Evolutionary conservation across 129 eudicot genomes (phyloP), one percentile per base, ranked within the genome.

Genomic region (Escallonia herrerae): DNA sequence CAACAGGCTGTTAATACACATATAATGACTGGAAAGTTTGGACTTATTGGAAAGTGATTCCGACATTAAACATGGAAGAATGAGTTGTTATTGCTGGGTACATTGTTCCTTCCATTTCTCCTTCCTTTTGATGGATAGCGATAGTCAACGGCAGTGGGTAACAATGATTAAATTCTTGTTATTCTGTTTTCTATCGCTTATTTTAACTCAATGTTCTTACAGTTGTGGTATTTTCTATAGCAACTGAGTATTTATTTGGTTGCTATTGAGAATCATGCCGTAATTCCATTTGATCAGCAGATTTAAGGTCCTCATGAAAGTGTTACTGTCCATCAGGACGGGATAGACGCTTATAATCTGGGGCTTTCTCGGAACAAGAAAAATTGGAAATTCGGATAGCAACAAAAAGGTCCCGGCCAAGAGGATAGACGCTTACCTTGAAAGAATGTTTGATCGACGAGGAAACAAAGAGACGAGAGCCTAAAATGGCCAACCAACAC

Each of bases 41-140:
- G 93, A 83, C 63, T 72, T 79, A 84, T 69, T 80, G 81, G 33
- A 71, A 74, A 66, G 65, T 71, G 52, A 65, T 67, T 83, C 97
- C 90, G 90, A 87, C 96, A 91, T 11, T 47, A 73, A 87, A 80
- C 90, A 87, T 91, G 90, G 64, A 48, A 84, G 94, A 87, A 91
- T 91, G 86, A 87, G 97, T 67, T 79, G 43, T 60, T 72, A 48
- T 63, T 56, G 45, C 75, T 63, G 65, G 63, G 8, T 58, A 58
- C 70, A 51, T 42, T 63, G 72, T 64, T 76, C 65, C 71, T 22
- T 22, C 33, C 44, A 62, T 52, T 39, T 12, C 56, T n/a, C 10
- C 76, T 64, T 62, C 14, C 6, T 49, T 33, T 7, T 61, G 40
- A 63, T 69, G 41, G 40, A 42, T 53, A 47, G 47, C 12, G 10